A percentile compares a stretch with the other conserved stretches of the same genome.
Evolutionary conservation across 116 monocot species (phyloP).

Genomic region (Phalaenopsis hybrid): DNA sequence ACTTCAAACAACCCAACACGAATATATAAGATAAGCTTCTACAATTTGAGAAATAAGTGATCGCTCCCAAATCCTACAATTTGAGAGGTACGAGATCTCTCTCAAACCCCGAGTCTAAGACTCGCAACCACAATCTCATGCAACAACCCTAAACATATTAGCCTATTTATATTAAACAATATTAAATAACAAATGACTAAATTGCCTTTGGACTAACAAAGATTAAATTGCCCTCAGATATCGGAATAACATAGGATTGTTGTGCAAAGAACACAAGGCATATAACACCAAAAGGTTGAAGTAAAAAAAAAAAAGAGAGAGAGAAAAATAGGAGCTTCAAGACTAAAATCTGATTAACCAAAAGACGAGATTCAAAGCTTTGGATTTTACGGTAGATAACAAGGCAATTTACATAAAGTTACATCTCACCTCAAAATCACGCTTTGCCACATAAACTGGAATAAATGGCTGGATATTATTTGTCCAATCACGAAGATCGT

Average conservation of each 20-base stretch:
- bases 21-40: no score
- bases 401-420: background rate
- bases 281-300: background rate
- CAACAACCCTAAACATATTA: no score
- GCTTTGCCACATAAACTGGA: conserved; percentile 73
- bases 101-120: no score
- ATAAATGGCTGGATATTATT: conserved; percentile 85
- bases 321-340: conserved; percentile 14
- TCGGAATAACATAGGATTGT: background rate
- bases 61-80: no score
- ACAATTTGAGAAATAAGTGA: no score
- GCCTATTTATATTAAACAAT: no score
- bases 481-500: conserved; percentile 99
- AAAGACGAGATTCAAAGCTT: background rate
- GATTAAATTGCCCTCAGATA: no score
- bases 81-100: no score
- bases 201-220: no score
- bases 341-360: background rate
- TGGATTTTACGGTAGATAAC: background rate
- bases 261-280: background rate
- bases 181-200: no score
- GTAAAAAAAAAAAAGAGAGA: background rate
- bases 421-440: conserved; percentile 79
- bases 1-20: no score
- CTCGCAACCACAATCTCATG: no score